phyloP scores from a whole-genome alignment of 2,329 filamentous ascomycete species.

The Aspergillus phoenicis region DNA sequence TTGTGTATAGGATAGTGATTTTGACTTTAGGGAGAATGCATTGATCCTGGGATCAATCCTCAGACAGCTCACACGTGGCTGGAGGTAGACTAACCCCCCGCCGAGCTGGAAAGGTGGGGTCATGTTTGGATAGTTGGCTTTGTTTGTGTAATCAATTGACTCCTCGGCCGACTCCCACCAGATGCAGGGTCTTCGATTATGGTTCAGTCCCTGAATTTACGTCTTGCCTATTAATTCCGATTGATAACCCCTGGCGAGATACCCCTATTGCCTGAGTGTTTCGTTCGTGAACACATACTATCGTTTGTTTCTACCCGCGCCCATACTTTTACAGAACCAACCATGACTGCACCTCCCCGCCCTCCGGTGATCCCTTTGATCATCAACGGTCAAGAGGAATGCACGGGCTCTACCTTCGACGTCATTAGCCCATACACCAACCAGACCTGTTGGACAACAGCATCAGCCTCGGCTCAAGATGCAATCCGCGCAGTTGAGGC shows the following conservation, averaged over 20 bases:
- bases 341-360: conserved; percentile 15
- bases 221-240: background rate
- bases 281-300: too few relatives aligned
- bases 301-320: background rate
- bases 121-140: background rate
- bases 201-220: background rate
- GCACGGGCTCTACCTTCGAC: conserved; percentile 34
- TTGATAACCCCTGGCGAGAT: background rate
- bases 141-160: background rate
- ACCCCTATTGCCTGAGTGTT: background rate
- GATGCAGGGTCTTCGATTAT: background rate
- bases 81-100: background rate
- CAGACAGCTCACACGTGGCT: background rate
- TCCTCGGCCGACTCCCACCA: background rate
- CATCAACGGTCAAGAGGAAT: conserved; percentile 42
- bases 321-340: background rate
- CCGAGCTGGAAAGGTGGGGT: background rate
- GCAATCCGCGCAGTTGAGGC: conserved; percentile 54
- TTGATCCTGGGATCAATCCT: background rate
- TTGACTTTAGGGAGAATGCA: too few relatives aligned
- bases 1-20: background rate
- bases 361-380: conserved; percentile 36
- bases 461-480: conserved; percentile 52
- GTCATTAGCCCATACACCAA: conserved; percentile 59
- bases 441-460: conserved; percentile 56